Base-by-base conservation (phyloP, 2,329 filamentous ascomycete species). In the Seiridium cupressi region DNA sequence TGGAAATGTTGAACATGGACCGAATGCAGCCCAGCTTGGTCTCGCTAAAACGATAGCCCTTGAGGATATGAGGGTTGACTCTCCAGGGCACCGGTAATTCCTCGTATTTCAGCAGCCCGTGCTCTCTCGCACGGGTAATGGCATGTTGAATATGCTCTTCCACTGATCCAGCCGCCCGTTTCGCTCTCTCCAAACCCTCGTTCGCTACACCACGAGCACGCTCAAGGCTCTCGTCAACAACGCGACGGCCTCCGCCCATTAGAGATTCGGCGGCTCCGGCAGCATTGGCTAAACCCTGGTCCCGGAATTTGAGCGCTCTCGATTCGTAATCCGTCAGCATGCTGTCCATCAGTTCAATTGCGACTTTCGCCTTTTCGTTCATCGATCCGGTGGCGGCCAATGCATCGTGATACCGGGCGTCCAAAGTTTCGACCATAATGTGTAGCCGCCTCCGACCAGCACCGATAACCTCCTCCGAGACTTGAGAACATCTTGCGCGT, bases 51-150 rank as follows among this genome's bases (percentile, higher is more conserved):
- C 95, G 93, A 74, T 99, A 99, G 18, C 95, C 95, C 58, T 86
- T 87, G 56, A 88, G 81, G 72, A 99, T 98, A 76, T 99, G 92
- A 2, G 93, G 93, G 76, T 99, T 99, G 70, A 96, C 89, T 62
- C 91, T 86, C 95, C 95, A 99, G 0, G 95, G 95, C 44, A 90
- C 81, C 1, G 95, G 95, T 4, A 99, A 82, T 69, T 97, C 93
- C 51, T 96, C 88, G 77, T 98, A 99, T 62, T 85, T 84, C 66
- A 99, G 90, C 11, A 97, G 82, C 53, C 93, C 92, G 55, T 92
- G 84, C 71, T 96, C 89, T 66, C 89, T 85, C 35, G 93, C 93
- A 60, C 88, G 83, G 26, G 80, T 69, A 59, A 97, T 86, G 10
- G 95, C 94, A 58, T 85, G 83, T 67, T 94, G 89, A 46, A 99